Conservation (phyloP, 257 asterid species). For the Petrea volubilis region DNA sequence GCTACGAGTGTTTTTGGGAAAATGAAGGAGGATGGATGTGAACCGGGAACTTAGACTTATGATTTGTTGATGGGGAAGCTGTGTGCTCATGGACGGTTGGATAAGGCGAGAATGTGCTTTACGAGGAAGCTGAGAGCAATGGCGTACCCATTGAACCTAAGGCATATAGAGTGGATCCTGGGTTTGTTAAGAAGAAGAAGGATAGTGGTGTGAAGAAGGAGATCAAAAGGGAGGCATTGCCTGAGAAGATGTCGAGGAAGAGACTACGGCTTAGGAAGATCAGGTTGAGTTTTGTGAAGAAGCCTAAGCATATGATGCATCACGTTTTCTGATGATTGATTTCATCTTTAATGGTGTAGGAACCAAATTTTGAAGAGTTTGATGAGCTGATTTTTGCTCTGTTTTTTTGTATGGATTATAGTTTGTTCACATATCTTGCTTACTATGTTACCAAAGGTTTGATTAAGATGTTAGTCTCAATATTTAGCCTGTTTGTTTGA, state of each 20-base stretch:
- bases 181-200: slow-evolving; percentile 74
- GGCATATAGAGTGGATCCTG: slow-evolving; percentile 71
- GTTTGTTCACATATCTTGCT: neutral
- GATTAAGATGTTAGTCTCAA: no score
- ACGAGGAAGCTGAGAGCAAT: slow-evolving; percentile 75
- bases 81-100: slow-evolving; percentile 71
- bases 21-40: slow-evolving; percentile 82
- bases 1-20: slow-evolving; percentile 70
- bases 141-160: slow-evolving; percentile 64
- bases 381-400: neutral
- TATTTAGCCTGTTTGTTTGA: no score
- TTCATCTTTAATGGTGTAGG: neutral
- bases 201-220: slow-evolving; percentile 61
- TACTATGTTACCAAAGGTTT: no score
- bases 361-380: neutral
- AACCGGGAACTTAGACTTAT: slow-evolving; percentile 74
- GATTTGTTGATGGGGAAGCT: slow-evolving; percentile 79
- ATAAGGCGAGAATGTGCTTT: slow-evolving; percentile 77
- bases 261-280: slow-evolving; percentile 68
- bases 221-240: slow-evolving; percentile 82
- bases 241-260: slow-evolving; percentile 98
- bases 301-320: slow-evolving; percentile 66
- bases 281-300: slow-evolving; percentile 85
- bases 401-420: neutral
- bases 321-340: slow-evolving; percentile 27